Evolutionary conservation across 768 basidiomycete species (phyloP).

Genomic region (Mycena vitilis): DNA sequence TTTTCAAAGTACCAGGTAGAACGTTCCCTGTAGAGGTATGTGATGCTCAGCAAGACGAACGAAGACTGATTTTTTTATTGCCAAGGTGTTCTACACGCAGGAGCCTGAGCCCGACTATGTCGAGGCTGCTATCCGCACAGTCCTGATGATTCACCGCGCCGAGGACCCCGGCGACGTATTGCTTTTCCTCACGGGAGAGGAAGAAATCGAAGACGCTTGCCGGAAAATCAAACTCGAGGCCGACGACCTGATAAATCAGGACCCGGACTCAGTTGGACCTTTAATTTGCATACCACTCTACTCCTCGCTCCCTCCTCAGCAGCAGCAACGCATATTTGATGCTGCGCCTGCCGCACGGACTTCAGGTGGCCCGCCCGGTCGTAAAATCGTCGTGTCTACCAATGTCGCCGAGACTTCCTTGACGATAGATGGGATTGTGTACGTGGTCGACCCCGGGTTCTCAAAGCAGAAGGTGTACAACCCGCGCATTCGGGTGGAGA

Average conservation of each 20-base stretch:
- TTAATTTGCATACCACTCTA: constrained; percentile 93
- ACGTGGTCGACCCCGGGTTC: constrained; percentile 97
- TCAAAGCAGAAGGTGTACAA: constrained; percentile 99
- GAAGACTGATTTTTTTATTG: constrained; percentile 2
- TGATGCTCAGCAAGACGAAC: background rate
- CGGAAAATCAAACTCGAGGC: constrained; percentile 92
- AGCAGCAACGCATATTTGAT: constrained; percentile 98
- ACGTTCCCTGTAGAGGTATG: constrained; percentile 89
- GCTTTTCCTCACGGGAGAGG: constrained; percentile 97
- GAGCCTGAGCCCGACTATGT: constrained; percentile 96
- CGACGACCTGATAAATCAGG: constrained; percentile 80
- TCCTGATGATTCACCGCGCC: constrained; percentile 96
- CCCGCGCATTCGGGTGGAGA: constrained; percentile 95
- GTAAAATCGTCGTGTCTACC: constrained; percentile 95
- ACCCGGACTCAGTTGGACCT: constrained; percentile 84
- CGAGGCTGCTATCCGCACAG: constrained; percentile 95
- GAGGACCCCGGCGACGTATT: constrained; percentile 95
- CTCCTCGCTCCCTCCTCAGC: constrained; percentile 92
- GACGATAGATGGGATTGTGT: constrained; percentile 99
- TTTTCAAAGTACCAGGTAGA: constrained; percentile 92
- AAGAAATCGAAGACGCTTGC: constrained; percentile 98
- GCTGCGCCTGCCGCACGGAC: constrained; percentile 74
- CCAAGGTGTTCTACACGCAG: constrained; percentile 85
- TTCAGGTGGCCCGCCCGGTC: constrained; percentile 81
- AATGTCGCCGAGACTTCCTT: constrained; percentile 98